A percentile compares a stretch with the other conserved stretches of the same genome.
Conservation (phyloP, 805 yeast species). For the Suhomyces sp. region DNA sequence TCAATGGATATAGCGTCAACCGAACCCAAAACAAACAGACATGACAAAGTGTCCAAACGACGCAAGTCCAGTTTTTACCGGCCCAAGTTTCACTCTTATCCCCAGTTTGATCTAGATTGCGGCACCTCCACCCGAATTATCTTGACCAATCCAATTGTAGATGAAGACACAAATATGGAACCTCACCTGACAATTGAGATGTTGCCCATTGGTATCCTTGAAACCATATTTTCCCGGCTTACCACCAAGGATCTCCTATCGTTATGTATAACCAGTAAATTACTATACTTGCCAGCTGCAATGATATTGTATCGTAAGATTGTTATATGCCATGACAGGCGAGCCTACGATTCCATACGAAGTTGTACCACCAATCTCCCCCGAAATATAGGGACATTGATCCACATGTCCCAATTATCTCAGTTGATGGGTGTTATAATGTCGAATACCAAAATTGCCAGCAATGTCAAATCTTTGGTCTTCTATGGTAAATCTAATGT, state of each 20-base stretch:
- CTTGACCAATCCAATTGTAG: constrained; percentile 7
- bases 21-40: background rate
- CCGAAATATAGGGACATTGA: constrained; percentile 18
- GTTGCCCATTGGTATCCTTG: constrained; percentile 19
- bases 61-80: constrained; percentile 4
- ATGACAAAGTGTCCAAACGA: background rate
- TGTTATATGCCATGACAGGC: constrained; percentile 15
- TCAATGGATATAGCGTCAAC: background rate
- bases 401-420: constrained; percentile 10
- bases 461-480: constrained; percentile 8
- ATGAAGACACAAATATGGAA: background rate
- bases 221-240: constrained; percentile 17
- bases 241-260: constrained; percentile 20
- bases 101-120: background rate
- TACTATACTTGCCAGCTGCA: constrained; percentile 26
- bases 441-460: constrained; percentile 11
- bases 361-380: constrained; percentile 9
- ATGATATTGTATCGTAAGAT: constrained; percentile 20
- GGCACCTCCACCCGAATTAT: background rate
- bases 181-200: background rate
- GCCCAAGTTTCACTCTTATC: constrained; percentile 1
- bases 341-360: constrained; percentile 2
- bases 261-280: constrained; percentile 17
- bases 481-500: constrained; percentile 5
- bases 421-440: constrained; percentile 12